Evolutionary conservation across 495 filamentous ascomycete genomes (phyloP), one percentile per base, ranked within the genome.

Genomic region (Rostrohypoxylon terebratum): DNA sequence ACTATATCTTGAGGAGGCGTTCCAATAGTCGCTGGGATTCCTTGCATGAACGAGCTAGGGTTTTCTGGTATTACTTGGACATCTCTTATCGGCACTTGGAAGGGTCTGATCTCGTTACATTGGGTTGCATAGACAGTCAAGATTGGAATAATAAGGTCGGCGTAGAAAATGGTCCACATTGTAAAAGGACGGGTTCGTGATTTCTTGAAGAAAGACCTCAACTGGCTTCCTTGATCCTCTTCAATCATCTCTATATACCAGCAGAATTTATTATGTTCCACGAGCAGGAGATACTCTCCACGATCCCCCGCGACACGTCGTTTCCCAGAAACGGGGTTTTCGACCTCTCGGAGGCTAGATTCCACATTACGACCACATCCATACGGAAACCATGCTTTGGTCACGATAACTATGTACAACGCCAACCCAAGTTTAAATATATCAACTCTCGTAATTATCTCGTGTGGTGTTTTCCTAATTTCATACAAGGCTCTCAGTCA

Each of bases 1-100:
- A 55, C 51, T 34, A 55, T 55, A n/a, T 55, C 13, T 36, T 55
- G 51, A 20, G 51, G 51, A 1, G 51, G 51, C 20, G 28, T 36
- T 7, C 51, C 51, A 14, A 55, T n/a, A 5, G 28, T 55, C 20
- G 28, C 28, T 55, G 51, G n/a, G 28, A 55, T 55, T 10, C 51
- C 51, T 36, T 20, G 36, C 51, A 55, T 55, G 18, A 55, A 36
- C 1, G 51, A 55, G 31, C 36, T 31, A 7, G 51, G 51, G 18
- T 20, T 36, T 13, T 55, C 51, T 36, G 51, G 31, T 18, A 55
- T 2, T 20, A 55, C 51, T 36, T 55, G 51, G 36, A 55, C 28
- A 55, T 55, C 51, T 36, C 51, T 28, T 13, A 55, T 55, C 6
- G 51, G 28, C 4, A 55, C n/a, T 36, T 55, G 28, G 16, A 55